These are phyloP conservation scores for Setaria viridis DNA, from an alignment of 202 grass and related monocot genomes.

Conservation along the genomic window DNA sequence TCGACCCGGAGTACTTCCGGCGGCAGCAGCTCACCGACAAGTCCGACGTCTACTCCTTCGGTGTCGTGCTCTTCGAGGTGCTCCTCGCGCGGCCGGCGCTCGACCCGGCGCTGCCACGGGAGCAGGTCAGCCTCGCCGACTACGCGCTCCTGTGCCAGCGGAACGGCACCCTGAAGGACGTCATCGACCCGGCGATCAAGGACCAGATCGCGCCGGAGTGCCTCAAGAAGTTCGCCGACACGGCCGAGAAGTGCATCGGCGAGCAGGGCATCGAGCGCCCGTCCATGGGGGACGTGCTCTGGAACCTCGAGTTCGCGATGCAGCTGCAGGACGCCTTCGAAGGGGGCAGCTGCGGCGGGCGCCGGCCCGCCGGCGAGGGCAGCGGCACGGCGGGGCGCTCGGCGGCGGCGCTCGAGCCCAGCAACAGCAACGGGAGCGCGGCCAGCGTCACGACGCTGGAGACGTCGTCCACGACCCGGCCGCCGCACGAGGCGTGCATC, in stretches of 20 bases:
- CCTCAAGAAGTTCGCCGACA: slow-evolving; percentile 78
- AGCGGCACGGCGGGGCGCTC: neutral
- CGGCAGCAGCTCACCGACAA: slow-evolving; percentile 95
- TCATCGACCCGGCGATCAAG: slow-evolving; percentile 70
- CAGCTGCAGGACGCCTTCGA: slow-evolving; percentile 78
- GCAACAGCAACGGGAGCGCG: slow-evolving; percentile 40
- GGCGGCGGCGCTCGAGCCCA: neutral
- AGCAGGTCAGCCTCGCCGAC: slow-evolving; percentile 76
- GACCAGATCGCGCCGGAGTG: slow-evolving; percentile 77
- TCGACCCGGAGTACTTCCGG: slow-evolving; percentile 94
- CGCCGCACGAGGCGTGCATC: slow-evolving; percentile 28
- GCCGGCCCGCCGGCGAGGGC: neutral
- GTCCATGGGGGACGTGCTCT: slow-evolving; percentile 87
- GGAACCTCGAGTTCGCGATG: slow-evolving; percentile 90
- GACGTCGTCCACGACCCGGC: slow-evolving; percentile 45
- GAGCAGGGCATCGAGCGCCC: slow-evolving; percentile 75
- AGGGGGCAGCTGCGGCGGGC: neutral
- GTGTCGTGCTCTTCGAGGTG: slow-evolving; percentile 92
- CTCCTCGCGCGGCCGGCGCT: slow-evolving; percentile 73
- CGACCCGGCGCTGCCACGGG: slow-evolving; percentile 63
- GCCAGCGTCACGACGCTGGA: slow-evolving; percentile 34
- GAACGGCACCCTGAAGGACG: slow-evolving; percentile 53
- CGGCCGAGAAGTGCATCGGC: slow-evolving; percentile 72
- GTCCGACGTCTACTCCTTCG: slow-evolving; percentile 94
- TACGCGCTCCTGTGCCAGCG: slow-evolving; percentile 65